Percentiles rank a stretch among this genome's conserved stretches.
These are phyloP conservation scores for Colletotrichum costaricense DNA, from an alignment of 2,329 filamentous ascomycete species.

Conservation along the genomic window DNA sequence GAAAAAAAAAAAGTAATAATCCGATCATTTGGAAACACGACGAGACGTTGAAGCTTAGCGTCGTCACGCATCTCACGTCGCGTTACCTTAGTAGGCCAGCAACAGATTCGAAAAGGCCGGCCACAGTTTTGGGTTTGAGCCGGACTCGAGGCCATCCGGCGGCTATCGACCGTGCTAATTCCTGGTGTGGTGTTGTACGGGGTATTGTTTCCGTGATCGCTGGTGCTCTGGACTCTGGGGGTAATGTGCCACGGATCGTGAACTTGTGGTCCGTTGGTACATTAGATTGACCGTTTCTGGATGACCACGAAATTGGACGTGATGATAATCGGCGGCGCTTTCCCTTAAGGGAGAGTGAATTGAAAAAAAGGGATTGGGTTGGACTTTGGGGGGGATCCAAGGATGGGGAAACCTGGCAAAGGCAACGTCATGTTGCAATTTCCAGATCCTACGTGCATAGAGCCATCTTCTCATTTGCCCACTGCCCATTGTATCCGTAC, in stretches of 20 bases:
- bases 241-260: too few relatives aligned
- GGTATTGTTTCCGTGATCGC: background rate
- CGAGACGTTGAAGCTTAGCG: background rate
- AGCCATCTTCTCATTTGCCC: background rate
- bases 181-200: background rate
- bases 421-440: constrained; percentile 23
- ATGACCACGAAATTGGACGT: background rate
- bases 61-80: too few relatives aligned
- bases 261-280: too few relatives aligned
- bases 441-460: constrained; percentile 12
- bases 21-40: background rate
- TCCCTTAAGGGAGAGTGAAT: background rate
- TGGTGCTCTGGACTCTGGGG: too few relatives aligned
- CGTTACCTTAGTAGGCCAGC: background rate
- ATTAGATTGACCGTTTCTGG: background rate
- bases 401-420: background rate
- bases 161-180: background rate
- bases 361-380: background rate
- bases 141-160: background rate
- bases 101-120: background rate
- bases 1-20: background rate
- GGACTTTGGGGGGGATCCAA: background rate
- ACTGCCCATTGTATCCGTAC: background rate
- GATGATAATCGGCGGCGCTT: constrained; percentile 16
- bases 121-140: background rate